Conservation (phyloP, 176 grass and related monocot species). For the Oryza nivara region DNA sequence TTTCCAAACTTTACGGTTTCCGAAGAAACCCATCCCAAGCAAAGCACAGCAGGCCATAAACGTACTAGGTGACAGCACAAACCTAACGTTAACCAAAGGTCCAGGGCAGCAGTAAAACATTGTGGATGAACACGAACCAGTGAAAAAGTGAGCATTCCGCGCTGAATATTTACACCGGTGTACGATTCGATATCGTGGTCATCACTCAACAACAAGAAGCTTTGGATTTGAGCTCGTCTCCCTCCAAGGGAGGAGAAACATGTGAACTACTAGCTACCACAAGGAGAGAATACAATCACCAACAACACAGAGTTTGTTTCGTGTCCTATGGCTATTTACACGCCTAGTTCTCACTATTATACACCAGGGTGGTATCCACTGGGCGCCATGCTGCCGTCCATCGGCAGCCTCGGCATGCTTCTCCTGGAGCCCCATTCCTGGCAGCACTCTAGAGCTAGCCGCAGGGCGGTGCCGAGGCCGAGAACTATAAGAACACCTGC, state of each 20-base stretch:
- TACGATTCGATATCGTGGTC: conserved; percentile 36
- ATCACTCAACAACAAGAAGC: conserved; percentile 18
- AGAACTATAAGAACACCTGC: conserved; percentile 93
- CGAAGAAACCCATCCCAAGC: too few species aligned
- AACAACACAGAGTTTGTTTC: conserved; percentile 18
- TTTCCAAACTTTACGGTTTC: too few species aligned
- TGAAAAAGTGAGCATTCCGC: conserved; percentile 2
- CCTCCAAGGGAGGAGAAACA: conserved; percentile 31
- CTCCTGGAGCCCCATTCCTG: conserved; percentile 73
- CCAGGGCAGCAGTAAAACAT: neutral
- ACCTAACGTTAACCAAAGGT: neutral
- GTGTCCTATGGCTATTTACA: conserved; percentile 48
- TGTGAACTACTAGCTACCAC: conserved; percentile 40
- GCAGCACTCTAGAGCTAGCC: conserved; percentile 89
- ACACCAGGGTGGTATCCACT: conserved; percentile 79
- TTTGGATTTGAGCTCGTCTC: conserved; percentile 41
- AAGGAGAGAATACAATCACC: conserved; percentile 32
- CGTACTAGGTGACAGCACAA: too few species aligned
- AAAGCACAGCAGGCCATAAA: too few species aligned
- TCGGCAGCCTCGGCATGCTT: conserved; percentile 52
- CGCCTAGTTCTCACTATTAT: conserved; percentile 56
- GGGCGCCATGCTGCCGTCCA: conserved; percentile 58
- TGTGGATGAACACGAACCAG: neutral
- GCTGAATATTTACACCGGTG: conserved; percentile 29
- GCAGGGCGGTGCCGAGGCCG: conserved; percentile 87